Evolutionary conservation across 129 eudicot species (phyloP).

Genomic region (Tagetes patula): DNA sequence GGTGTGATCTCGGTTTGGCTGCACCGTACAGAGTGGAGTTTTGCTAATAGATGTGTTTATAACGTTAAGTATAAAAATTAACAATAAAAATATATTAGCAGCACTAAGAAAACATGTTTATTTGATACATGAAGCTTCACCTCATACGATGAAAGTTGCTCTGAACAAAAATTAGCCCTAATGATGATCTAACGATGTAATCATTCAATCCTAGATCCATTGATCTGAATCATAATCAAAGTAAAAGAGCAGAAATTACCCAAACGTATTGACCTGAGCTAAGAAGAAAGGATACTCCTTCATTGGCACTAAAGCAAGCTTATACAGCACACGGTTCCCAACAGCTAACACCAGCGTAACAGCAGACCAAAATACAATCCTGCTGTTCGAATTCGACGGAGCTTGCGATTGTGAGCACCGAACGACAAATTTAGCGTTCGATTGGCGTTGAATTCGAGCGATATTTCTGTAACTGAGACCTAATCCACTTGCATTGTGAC

Average conservation of each 20-base stretch:
- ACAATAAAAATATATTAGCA: not conserved
- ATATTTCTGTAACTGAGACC: slow-evolving; percentile 25
- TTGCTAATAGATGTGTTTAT: not conserved
- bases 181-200: not conserved
- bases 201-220: not conserved
- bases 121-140: not conserved
- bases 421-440: not conserved
- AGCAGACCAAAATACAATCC: slow-evolving; percentile 46
- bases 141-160: not conserved
- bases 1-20: too few species aligned
- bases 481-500: slow-evolving; percentile 14
- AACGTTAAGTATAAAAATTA: not conserved
- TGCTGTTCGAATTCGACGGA: slow-evolving; percentile 27
- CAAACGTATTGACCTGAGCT: slow-evolving; percentile 88
- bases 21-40: not conserved
- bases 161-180: not conserved
- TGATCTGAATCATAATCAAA: not conserved
- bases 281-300: slow-evolving; percentile 86
- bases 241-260: slow-evolving; percentile 37
- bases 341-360: slow-evolving; percentile 61
- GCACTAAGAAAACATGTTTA: not conserved
- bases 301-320: slow-evolving; percentile 91
- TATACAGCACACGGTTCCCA: slow-evolving; percentile 81
- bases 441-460: slow-evolving; percentile 7
- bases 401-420: slow-evolving; percentile 25